phyloP scores from a whole-genome alignment of 176 grass and related monocot genomes.

The Carex myosuroides region DNA sequence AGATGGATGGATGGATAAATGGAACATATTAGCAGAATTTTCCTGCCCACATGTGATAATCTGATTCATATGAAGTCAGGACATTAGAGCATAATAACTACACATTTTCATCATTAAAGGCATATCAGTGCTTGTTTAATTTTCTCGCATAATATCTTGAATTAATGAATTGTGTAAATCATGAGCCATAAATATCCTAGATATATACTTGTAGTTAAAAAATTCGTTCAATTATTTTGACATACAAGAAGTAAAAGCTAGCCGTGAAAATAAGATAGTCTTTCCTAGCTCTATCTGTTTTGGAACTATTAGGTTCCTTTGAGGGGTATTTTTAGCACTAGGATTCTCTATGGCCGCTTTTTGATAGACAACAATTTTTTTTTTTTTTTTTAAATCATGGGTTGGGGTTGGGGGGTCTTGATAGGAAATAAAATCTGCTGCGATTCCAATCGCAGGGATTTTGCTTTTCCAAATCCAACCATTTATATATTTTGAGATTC shows the following conservation, averaged over 20 bases:
- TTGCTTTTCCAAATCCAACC: too few relatives aligned
- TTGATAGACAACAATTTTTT: neutral
- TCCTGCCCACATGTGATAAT: neutral
- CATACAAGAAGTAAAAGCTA: neutral
- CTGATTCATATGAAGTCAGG: neutral
- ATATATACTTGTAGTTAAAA: neutral
- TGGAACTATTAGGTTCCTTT: neutral
- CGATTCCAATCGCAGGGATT: too few relatives aligned
- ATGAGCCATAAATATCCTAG: neutral
- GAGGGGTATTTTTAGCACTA: too few relatives aligned
- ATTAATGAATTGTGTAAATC: neutral
- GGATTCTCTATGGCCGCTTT: too few relatives aligned
- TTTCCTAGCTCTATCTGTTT: neutral
- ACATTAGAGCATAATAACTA: too few relatives aligned
- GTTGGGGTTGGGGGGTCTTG: too few relatives aligned
- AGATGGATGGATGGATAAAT: too few relatives aligned
- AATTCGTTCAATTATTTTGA: neutral
- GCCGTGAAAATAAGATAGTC: neutral
- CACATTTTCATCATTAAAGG: neutral
- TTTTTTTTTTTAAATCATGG: too few relatives aligned
- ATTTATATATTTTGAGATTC: too few relatives aligned
- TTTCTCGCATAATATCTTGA: neutral
- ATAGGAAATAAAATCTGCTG: too few relatives aligned
- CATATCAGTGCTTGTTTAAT: neutral
- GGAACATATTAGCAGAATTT: too few relatives aligned